Conservation (phyloP, 805 yeast genomes). For the Cyberlindnera xylosilytica region DNA sequence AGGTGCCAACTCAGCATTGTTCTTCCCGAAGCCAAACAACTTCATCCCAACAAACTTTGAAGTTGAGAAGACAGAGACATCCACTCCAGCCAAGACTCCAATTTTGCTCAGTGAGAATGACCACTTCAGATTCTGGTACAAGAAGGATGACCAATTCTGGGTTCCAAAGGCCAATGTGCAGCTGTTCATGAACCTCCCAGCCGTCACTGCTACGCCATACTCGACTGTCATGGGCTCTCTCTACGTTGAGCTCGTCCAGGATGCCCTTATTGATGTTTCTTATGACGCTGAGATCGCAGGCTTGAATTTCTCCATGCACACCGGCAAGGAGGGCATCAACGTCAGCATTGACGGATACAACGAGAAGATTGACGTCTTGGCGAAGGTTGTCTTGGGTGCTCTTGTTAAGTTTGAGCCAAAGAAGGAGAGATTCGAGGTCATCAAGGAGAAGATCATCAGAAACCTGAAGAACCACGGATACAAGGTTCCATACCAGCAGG, state of each 20-base stretch:
- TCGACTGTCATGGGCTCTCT: conserved; percentile 57
- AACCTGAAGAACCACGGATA: conserved; percentile 66
- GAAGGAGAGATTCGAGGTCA: conserved; percentile 58
- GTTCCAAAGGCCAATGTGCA: conserved; percentile 82
- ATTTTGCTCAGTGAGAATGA: conserved; percentile 50
- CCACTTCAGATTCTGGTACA: conserved; percentile 72
- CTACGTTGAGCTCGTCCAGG: conserved; percentile 69
- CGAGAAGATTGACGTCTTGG: conserved; percentile 67
- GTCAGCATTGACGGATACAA: conserved; percentile 75
- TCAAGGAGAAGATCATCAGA: conserved; percentile 62
- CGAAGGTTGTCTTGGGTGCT: conserved; percentile 56
- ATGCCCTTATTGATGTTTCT: conserved; percentile 68
- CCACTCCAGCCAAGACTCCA: conserved; percentile 49
- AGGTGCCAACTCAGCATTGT: conserved; percentile 36
- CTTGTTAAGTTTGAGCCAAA: conserved; percentile 49
- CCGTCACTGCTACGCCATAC: conserved; percentile 54
- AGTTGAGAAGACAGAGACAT: conserved; percentile 43
- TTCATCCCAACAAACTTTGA: conserved; percentile 80
- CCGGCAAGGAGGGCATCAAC: conserved; percentile 68
- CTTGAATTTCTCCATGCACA: conserved; percentile 51
- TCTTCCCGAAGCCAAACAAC: conserved; percentile 69
- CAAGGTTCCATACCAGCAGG: conserved; percentile 75
- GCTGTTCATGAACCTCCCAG: conserved; percentile 62
- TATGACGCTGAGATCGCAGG: conserved; percentile 88
- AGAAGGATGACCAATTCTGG: conserved; percentile 84